Evolutionary conservation across 208 protist species (phyloP).

Genomic region (Acanthamoeba castellanii): DNA sequence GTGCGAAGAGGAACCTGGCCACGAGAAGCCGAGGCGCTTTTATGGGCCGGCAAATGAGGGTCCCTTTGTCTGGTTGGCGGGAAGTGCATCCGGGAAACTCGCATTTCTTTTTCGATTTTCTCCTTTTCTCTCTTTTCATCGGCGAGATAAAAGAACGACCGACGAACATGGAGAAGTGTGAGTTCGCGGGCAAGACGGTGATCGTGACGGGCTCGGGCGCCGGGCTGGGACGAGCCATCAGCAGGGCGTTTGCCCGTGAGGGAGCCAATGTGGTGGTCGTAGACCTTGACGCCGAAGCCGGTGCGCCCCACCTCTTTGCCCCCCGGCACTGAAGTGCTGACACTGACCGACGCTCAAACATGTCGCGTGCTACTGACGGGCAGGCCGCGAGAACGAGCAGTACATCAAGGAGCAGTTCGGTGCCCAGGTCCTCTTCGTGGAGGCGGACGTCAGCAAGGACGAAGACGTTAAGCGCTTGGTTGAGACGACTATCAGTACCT

Average conservation of each 20-base stretch:
- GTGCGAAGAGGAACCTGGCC: not conserved
- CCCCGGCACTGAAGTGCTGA: not conserved
- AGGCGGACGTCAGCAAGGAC: slow-evolving; percentile 60
- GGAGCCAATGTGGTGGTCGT: slow-evolving; percentile 57
- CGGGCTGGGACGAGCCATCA: slow-evolving; percentile 46
- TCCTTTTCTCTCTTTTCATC: not conserved
- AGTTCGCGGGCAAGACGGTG: not conserved
- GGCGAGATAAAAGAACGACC: not conserved
- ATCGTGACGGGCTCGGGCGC: slow-evolving; percentile 46
- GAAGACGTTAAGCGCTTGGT: slow-evolving; percentile 47
- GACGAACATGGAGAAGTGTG: not conserved
- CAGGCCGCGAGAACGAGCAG: slow-evolving; percentile 32
- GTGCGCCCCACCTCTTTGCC: not conserved
- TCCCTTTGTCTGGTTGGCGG: not conserved
- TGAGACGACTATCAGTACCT: not conserved
- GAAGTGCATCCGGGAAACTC: not conserved
- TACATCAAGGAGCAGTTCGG: slow-evolving; percentile 58
- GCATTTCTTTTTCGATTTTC: not conserved
- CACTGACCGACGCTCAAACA: not conserved
- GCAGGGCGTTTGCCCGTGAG: not conserved
- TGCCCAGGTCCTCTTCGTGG: slow-evolving; percentile 32
- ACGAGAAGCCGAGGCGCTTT: not conserved
- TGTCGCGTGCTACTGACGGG: not conserved
- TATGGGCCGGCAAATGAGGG: not conserved
- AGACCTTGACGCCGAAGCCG: slow-evolving; percentile 32